Evolutionary conservation across 768 basidiomycete genomes (phyloP), one percentile per base, ranked within the genome.

Genomic region (Podaxis sp.): DNA sequence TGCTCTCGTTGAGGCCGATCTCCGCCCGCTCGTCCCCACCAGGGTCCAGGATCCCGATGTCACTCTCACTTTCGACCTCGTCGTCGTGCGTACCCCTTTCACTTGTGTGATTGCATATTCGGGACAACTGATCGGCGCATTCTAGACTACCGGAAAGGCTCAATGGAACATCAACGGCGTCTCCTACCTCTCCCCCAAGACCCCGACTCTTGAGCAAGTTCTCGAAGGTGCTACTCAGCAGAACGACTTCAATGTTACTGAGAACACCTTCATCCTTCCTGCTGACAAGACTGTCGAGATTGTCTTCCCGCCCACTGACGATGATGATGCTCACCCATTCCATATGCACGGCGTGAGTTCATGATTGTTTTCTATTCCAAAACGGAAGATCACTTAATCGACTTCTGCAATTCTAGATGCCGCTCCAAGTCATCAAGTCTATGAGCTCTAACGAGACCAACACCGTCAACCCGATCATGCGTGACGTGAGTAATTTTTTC

Each of bases 401-500:
- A 2, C 15, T 13, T 13, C 22, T 38, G 5, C 24, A 24, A n/a
- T n/a, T n/a, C 10, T 33, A 62, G 61, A 56, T 62, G 61, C 33
- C 54, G 13, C 28, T 62, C 20, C 61, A 62, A 56, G 61, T 62
- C 36, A 67, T 79, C 62, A 75, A 78, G 63, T 72, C 64, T 37
- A 75, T 72, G 46, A 62, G 56, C 24, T 62, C 70, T 26, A 65
- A 67, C 11, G 15, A 20, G 2, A 77, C 76, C 66, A 84, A 84
- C 71, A 82, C 76, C 40, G 67, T 67, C n/a, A 84, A 89, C 71
- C 89, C 90, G 0, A 77, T 77, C 50, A 63, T 77, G 46, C 76
- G 87, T 40, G 88, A 90, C 68, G 85, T 85, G 4, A 79, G 87
- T 40, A 75, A 4, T 30, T 8, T 15, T 22, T 3, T 2, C 11